Percentiles rank a stretch among this genome's conserved stretches.
These are phyloP conservation scores for Pseudomonodictys pantanalensis DNA, from an alignment of 495 filamentous ascomycete genomes.

Conservation along the genomic window DNA sequence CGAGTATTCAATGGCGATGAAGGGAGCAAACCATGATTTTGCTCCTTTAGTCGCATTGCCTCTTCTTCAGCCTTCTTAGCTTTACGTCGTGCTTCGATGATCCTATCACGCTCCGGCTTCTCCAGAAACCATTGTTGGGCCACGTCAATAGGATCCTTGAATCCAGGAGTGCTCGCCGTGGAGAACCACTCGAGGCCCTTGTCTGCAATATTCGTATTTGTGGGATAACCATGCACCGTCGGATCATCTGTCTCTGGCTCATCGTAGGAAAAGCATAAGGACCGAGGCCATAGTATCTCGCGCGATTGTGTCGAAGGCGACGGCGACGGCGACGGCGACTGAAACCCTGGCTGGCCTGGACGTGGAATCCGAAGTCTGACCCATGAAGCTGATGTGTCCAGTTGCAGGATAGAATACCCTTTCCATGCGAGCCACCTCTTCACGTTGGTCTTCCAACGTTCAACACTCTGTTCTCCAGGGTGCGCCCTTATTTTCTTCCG, in stretches of 20 bases:
- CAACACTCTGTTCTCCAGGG: constrained; percentile 14
- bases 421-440: constrained; percentile 28
- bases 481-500: constrained; percentile 20
- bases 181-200: constrained; percentile 32
- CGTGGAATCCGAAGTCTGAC: constrained; percentile 21
- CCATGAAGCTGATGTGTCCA: constrained; percentile 14
- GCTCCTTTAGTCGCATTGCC: constrained; percentile 13
- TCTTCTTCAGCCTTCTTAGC: constrained; percentile 50
- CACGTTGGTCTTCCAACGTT: constrained; percentile 24
- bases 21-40: constrained; percentile 17
- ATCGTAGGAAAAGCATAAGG: constrained; percentile 31
- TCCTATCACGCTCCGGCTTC: constrained; percentile 49
- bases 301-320: not conserved
- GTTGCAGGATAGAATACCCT: constrained; percentile 14
- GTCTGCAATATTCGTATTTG: not conserved
- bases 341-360: not conserved
- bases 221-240: not conserved
- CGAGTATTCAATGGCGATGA: constrained; percentile 33
- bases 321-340: not conserved
- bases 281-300: constrained; percentile 31
- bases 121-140: constrained; percentile 67
- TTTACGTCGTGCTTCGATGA: constrained; percentile 49
- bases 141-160: constrained; percentile 59
- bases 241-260: not conserved
- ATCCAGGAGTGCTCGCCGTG: constrained; percentile 19